Percentiles rank a stretch among this genome's conserved stretches.
phyloP scores from a whole-genome alignment of 2,329 filamentous ascomycete genomes.

The Talaromyces sp. region DNA sequence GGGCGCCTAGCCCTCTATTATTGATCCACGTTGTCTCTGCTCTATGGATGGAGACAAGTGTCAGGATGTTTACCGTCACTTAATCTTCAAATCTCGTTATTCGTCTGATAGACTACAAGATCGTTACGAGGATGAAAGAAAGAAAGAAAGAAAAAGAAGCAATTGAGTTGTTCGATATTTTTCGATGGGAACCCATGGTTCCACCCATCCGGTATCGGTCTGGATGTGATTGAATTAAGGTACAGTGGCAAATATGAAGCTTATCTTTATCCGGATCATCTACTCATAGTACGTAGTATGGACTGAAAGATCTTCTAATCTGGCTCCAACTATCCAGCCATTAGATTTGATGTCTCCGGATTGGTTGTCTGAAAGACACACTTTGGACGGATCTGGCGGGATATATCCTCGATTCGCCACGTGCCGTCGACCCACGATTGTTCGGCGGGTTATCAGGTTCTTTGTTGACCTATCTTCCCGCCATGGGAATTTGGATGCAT shows the following conservation, averaged over 20 bases:
- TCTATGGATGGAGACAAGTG: background rate
- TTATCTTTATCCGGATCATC: background rate
- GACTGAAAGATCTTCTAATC: background rate
- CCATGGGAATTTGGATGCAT: background rate
- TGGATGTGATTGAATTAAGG: slow-evolving; percentile 8
- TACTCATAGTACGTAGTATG: too few relatives aligned
- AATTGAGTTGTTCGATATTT: background rate
- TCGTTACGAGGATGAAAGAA: background rate
- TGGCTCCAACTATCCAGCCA: background rate
- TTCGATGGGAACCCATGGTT: background rate
- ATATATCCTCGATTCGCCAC: background rate
- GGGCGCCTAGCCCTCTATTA: background rate
- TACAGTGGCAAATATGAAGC: slow-evolving; percentile 12
- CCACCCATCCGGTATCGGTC: slow-evolving; percentile 9
- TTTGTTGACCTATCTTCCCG: too few relatives aligned
- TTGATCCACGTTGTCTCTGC: background rate
- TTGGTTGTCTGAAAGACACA: background rate
- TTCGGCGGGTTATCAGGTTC: background rate
- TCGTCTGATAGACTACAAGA: background rate
- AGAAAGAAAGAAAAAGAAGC: background rate
- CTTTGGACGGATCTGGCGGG: background rate
- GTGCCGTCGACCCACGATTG: background rate
- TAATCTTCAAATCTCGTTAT: background rate
- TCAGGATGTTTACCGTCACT: too few relatives aligned
- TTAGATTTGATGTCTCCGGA: background rate